Evolutionary conservation across 371 early-diverging fungal genomes (phyloP), one percentile per base, ranked within the genome.

Genomic region (Mortierella sp.): DNA sequence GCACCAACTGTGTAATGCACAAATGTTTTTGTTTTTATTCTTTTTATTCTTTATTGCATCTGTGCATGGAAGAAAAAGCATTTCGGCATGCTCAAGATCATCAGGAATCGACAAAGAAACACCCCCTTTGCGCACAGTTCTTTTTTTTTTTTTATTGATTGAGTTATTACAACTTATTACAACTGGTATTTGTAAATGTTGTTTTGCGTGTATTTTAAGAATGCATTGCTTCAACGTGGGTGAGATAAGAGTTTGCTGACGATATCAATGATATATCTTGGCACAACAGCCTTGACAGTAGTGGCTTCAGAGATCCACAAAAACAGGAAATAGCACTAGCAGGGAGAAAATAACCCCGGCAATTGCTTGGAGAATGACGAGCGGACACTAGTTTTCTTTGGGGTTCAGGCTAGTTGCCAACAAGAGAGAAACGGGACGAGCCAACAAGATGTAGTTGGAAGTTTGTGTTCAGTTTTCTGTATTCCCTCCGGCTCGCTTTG

Each of bases 401-500:
- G 61, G 61, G 40, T 43, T 43, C 11, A 24, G 28, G 4, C n/a
- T 16, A 49, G 6, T 20, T 4, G 30, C 30, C 30, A 43, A 43
- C 1, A 11, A 10, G 2, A 5, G 14, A 12, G 14, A 55, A 18
- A 28, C 16, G 22, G 35, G 35, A 32, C 52, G 26, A 51, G 35
- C 51, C 64, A 45, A 22, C 62, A 43, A 45, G 22, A 61, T 18
- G 16, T 11, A 26, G n/a, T 11, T 51, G 10, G 52, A 22, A 57
- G 39, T 28, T 47, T 66, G 55, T 58, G 40, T 51, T 43, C 60
- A 45, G 63, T 45, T 47, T 28, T 47, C 11, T 43, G 43, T 43
- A 9, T 43, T 43, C 43, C 43, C 43, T 28, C 49, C 61, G 68
- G 68, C 62, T 68, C 68, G 68, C 68, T 68, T 35, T 57, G 2